Percentiles rank a stretch among this genome's conserved stretches.
Evolutionary conservation across 371 early-diverging fungal genomes (phyloP).

Genomic region (Mortierella sp.): DNA sequence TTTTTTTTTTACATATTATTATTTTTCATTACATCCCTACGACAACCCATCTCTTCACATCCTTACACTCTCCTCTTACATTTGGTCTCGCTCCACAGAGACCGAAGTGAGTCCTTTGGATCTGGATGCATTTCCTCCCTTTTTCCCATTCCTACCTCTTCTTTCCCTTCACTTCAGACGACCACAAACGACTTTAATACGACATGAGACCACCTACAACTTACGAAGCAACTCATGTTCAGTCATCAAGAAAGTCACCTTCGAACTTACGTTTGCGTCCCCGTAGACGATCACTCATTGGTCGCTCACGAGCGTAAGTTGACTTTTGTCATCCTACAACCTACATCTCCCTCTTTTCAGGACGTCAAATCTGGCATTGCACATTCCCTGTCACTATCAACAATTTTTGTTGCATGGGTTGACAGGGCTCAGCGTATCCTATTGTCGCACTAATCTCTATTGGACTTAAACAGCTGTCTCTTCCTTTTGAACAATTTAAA

Average conservation of each 20-base stretch:
- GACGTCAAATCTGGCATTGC: neutral
- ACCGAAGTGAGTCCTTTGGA: constrained; percentile 24
- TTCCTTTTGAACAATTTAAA: too few species aligned
- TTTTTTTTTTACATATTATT: neutral
- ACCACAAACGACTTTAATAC: neutral
- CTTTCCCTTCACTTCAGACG: neutral
- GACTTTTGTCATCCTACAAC: constrained; percentile 6
- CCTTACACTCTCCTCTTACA: constrained; percentile 5
- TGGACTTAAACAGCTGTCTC: neutral
- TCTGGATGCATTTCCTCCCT: constrained; percentile 5
- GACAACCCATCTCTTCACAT: neutral
- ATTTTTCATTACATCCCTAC: neutral
- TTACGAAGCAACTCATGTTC: constrained; percentile 27
- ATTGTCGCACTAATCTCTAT: neutral
- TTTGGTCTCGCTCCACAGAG: constrained; percentile 18
- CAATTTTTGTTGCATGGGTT: neutral
- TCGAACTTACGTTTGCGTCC: constrained; percentile 33
- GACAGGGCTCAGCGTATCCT: neutral
- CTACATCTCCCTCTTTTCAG: neutral
- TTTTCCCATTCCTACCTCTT: constrained; percentile 3
- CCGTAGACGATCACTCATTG: constrained; percentile 44
- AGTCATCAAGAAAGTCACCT: constrained; percentile 23
- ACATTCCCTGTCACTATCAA: constrained; percentile 1
- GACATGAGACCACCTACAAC: constrained; percentile 40
- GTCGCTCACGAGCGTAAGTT: constrained; percentile 51